phyloP scores from a whole-genome alignment of 331 rosid genomes.

The Saraca asoca region DNA sequence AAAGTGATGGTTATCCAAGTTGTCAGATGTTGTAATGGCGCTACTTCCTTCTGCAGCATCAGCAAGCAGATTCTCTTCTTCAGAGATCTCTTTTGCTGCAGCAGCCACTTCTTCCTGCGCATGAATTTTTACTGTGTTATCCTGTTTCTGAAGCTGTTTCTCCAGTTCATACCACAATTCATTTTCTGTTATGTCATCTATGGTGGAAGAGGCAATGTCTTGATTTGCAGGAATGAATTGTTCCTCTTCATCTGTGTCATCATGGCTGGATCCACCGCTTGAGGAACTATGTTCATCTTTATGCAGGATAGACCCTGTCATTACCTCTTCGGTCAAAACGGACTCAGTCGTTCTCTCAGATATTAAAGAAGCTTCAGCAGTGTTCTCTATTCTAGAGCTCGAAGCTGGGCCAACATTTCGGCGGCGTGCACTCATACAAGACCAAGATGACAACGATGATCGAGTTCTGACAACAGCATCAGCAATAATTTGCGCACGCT shows the following conservation, averaged over 20 bases:
- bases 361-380: constrained; percentile 45
- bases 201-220: constrained; percentile 45
- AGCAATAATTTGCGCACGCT: constrained; percentile 92
- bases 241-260: constrained; percentile 83
- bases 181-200: constrained; percentile 67
- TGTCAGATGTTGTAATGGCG: constrained; percentile 59
- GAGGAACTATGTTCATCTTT: constrained; percentile 47
- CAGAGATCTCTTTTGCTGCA: constrained; percentile 68
- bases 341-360: constrained; percentile 49
- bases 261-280: constrained; percentile 59
- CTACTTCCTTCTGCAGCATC: constrained; percentile 65
- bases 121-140: constrained; percentile 37
- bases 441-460: constrained; percentile 86
- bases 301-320: constrained; percentile 34
- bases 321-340: constrained; percentile 36
- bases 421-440: constrained; percentile 93
- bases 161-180: constrained; percentile 84
- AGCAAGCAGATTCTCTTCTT: constrained; percentile 67
- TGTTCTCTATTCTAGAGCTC: constrained; percentile 46
- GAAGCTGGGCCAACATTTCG: constrained; percentile 55
- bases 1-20: constrained; percentile 67
- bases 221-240: constrained; percentile 50
- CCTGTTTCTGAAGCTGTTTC: constrained; percentile 79
- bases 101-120: constrained; percentile 75
- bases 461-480: constrained; percentile 91